These are phyloP conservation scores for Fusarium incarnatum DNA, from an alignment of 2,329 filamentous ascomycete genomes.

Conservation along the genomic window DNA sequence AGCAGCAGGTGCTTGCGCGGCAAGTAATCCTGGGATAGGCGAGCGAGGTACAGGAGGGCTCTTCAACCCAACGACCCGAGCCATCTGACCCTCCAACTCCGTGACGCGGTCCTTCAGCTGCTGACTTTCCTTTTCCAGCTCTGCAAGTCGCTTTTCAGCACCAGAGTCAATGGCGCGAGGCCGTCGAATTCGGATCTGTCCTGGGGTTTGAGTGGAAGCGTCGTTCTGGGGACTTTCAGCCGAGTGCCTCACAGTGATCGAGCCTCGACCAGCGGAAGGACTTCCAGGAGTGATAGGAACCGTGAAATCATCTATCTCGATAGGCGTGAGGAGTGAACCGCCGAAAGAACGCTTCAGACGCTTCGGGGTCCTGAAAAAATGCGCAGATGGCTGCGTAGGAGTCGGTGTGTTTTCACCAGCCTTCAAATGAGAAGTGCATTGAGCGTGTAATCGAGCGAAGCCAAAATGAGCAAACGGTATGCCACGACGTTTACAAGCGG, in stretches of 20 bases:
- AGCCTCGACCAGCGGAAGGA: slow-evolving; percentile 33
- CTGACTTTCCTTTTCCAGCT: slow-evolving; percentile 8
- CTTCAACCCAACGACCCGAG: background rate
- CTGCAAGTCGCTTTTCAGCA: slow-evolving; percentile 10
- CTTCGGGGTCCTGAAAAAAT: slow-evolving; percentile 2
- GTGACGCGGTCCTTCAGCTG: slow-evolving; percentile 27
- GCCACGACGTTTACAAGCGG: background rate
- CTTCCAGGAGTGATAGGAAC: slow-evolving; percentile 15
- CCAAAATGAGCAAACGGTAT: background rate
- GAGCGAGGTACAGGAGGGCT: background rate
- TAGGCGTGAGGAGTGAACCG: slow-evolving; percentile 7
- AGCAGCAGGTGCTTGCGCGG: background rate
- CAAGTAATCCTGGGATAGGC: background rate
- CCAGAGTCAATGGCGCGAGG: too few species aligned
- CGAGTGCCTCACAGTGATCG: background rate
- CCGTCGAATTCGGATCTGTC: background rate
- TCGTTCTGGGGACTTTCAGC: background rate
- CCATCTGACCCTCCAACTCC: slow-evolving; percentile 27
- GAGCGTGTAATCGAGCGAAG: background rate
- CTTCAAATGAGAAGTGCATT: background rate
- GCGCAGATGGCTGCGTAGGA: background rate
- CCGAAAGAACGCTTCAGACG: background rate
- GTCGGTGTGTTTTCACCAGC: background rate
- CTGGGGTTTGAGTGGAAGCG: background rate
- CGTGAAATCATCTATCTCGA: background rate